Conservation (phyloP, 1,139 yeast genomes). For the Debaryomyces sp. region DNA sequence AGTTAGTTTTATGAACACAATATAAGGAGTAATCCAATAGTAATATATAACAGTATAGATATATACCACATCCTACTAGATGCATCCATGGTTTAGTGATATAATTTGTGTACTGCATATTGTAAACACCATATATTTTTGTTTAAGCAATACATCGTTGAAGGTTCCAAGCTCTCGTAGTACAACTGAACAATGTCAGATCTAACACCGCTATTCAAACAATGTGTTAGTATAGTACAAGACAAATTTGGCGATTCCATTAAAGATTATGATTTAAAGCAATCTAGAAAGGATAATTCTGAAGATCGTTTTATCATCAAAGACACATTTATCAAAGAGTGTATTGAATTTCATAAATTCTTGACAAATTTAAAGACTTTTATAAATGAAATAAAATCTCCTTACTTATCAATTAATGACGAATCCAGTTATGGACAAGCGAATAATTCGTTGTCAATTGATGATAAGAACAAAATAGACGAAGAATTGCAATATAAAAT, state of each 20-base stretch:
- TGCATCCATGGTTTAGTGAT: no score
- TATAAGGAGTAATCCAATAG: neutral
- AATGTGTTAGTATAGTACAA: slow-evolving; percentile 49
- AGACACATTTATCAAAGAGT: slow-evolving; percentile 58
- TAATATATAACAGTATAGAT: neutral
- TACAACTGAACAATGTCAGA: slow-evolving; percentile 44
- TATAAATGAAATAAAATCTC: slow-evolving; percentile 40
- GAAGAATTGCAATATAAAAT: slow-evolving; percentile 54
- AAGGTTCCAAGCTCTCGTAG: neutral
- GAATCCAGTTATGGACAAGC: slow-evolving; percentile 18
- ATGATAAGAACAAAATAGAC: slow-evolving; percentile 57
- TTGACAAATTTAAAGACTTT: slow-evolving; percentile 43
- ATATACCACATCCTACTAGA: no score
- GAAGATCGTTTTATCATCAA: slow-evolving; percentile 24
- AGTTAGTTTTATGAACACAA: neutral
- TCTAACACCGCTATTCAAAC: slow-evolving; percentile 52
- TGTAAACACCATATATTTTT: neutral
- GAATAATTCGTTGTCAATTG: slow-evolving; percentile 31
- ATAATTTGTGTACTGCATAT: neutral
- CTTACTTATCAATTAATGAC: slow-evolving; percentile 46
- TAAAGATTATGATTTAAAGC: slow-evolving; percentile 12
- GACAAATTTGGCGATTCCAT: slow-evolving; percentile 24
- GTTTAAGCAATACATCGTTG: neutral
- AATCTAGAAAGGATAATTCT: slow-evolving; percentile 8
- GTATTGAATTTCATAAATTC: slow-evolving; percentile 45